Base-by-base conservation (phyloP, 2,329 filamentous ascomycete genomes). In the Diaporthe vexans region DNA sequence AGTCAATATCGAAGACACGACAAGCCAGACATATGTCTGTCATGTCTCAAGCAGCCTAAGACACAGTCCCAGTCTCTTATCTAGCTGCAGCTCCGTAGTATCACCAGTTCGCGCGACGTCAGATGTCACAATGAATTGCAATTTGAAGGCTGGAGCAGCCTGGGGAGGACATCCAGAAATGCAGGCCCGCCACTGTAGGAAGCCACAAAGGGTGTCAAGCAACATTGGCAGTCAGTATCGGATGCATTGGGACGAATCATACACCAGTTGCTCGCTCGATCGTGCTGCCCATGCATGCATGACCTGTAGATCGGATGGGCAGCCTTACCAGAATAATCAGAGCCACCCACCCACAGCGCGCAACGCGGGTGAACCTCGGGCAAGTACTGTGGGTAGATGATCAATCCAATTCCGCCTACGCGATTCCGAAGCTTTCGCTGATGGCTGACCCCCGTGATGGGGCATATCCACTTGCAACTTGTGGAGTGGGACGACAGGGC, bases 1-100 rank as follows among this genome's bases (percentile, higher is more conserved):
- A 71, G 67, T 74, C 74, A 73, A 71, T 54, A 75, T 71, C 58
- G 54, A 67, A 71, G 74, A 68, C 74, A 73, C 37, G 72, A 68
- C 63, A 68, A 68, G 52, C 58, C 40, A 71, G 51, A 35, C 71
- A 57, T 48, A 46, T 74, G 67, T 57, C 43, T 67, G 61, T 67
- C 71, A 69, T 69, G 71, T 69, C 59, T 56, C 59, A 29, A 73
- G 57, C 61, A 35, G 21, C 51, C 51, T 46, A 35, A 40, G 63
- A 40, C 48, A 40, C 61, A 69, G 51, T 37, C 24, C 37, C 43
- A 6, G 46, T 54, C 57, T 63, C 33, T 59, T 52, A n/a, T 46
- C 70, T 63, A 54, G 46, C 19, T 59, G 33, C 46, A 61, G 26
- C 35, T 54, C 33, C 33, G 33, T 35, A n/a, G 59, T 40, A 72